A percentile compares a stretch with the other conserved stretches of the same genome.
phyloP scores from a whole-genome alignment of 305 asterid genomes.

The Solanum aculeatissimum region DNA sequence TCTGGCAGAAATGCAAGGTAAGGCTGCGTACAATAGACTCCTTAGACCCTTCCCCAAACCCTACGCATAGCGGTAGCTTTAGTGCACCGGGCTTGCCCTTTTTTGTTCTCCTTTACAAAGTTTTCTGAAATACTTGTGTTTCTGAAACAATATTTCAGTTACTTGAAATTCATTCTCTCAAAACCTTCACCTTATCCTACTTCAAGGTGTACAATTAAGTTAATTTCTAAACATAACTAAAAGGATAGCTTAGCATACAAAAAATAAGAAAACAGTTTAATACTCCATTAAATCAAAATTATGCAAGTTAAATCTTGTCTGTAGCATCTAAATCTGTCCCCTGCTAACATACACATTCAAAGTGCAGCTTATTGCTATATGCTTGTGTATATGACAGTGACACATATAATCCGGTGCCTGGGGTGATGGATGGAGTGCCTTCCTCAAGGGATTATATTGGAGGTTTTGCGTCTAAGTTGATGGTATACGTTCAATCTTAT shows the following conservation, averaged over 20 bases:
- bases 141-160: neutral
- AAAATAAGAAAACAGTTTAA: neutral
- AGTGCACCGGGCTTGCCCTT: too few species aligned
- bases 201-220: neutral
- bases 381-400: conserved; percentile 35
- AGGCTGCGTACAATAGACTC: too few species aligned
- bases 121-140: neutral
- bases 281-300: neutral
- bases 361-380: neutral
- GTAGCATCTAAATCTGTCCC: neutral
- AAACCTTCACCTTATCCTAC: neutral
- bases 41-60: too few species aligned
- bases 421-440: conserved; percentile 93
- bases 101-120: neutral
- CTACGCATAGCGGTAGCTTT: too few species aligned
- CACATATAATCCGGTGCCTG: conserved; percentile 97
- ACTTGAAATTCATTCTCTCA: neutral
- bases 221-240: neutral
- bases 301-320: neutral
- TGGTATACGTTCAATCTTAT: conserved; percentile 33
- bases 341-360: neutral
- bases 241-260: neutral
- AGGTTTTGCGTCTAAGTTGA: conserved; percentile 81
- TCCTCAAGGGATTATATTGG: conserved; percentile 81
- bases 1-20: too few species aligned